Base-by-base conservation (phyloP, 2,329 filamentous ascomycete species). In the Claviceps sp. region DNA sequence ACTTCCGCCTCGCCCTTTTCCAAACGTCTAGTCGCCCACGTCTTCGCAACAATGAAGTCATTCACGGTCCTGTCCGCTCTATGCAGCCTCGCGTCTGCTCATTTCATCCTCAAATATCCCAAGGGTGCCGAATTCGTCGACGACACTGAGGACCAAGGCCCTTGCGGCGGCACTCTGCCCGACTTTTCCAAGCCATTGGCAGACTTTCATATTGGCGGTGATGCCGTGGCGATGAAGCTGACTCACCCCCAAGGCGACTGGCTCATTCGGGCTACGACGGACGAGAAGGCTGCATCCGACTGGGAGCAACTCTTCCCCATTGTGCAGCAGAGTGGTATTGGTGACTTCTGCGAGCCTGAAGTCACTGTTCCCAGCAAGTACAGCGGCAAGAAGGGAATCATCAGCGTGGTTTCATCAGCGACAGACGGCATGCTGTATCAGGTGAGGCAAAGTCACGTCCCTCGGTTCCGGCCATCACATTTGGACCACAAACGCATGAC, bases 131-230 rank as follows among this genome's bases (percentile, higher is more conserved):
- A 75, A 43, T 65, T 67, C 58, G 70, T 73, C 55, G 64, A 74
- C 54, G 74, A 76, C 47, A 68, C 73, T 39, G 63, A 70, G 34
- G 62, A 52, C 58, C 65, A 62, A 5, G 68, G 60, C 0, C 80
- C 79, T 26, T 83, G 80, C 63, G 80, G 80, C 55, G 75, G 77
- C 56, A 73, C 73, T 61, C 65, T 67, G 0, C 67, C 75, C 37
- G 67, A 75, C 56, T 71, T 77, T 50, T 67, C 67, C 47, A 57
- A 67, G 24, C 67, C 65, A 43, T 68, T 80, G 61, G 69, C 70
- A 50, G 73, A 79, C 57, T 81, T 81, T 64, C 73, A 80, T 60
- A 74, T 81, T 54, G 76, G 67, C 57, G 78, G 78, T 57, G 74
- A 81, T 57, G 66, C 73, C 52, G 67, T 82, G 38, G 69, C 70